Evolutionary conservation across 2,329 filamentous ascomycete species (phyloP).

Genomic region (Fusarium sp.): DNA sequence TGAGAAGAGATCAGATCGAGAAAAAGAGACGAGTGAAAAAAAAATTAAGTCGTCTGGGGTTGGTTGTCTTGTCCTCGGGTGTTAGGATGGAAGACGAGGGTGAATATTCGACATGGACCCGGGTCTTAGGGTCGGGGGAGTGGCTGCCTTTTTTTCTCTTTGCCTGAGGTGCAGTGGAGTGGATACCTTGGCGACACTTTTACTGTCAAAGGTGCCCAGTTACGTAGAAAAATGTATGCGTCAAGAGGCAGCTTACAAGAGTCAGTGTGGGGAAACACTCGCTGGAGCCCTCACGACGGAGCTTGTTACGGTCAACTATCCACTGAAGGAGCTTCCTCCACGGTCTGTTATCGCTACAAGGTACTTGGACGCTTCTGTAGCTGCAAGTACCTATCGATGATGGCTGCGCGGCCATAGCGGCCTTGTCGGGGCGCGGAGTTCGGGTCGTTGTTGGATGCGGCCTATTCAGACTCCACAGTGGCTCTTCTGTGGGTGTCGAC

Average conservation of each 20-base stretch:
- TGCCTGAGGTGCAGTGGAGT: conserved; percentile 40
- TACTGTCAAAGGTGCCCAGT: neutral
- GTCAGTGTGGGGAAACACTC: conserved; percentile 32
- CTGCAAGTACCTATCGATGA: conserved; percentile 13
- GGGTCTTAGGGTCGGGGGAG: conserved; percentile 38
- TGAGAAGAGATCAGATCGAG: conserved; percentile 34
- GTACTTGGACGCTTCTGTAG: neutral
- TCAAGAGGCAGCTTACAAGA: conserved; percentile 34
- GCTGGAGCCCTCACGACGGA: conserved; percentile 12
- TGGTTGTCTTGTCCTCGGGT: conserved; percentile 32
- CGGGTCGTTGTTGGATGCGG: conserved; percentile 29
- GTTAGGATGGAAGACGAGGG: conserved; percentile 35
- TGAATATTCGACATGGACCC: conserved; percentile 37
- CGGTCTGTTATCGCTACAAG: conserved; percentile 20
- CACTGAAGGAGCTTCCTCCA: conserved; percentile 18
- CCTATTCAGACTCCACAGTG: conserved; percentile 22
- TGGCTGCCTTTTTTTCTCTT: conserved; percentile 44
- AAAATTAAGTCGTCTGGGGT: conserved; percentile 42
- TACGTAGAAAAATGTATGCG: conserved; percentile 10
- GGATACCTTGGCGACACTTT: conserved; percentile 17
- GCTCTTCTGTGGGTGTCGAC: conserved; percentile 31
- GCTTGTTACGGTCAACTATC: neutral
- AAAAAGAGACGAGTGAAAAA: conserved; percentile 7
- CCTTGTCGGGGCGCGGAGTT: conserved; percentile 36
- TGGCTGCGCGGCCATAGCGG: conserved; percentile 25